Conservation (phyloP, 1,284 basidiomycete species). For the Trichosporon ovoides region DNA sequence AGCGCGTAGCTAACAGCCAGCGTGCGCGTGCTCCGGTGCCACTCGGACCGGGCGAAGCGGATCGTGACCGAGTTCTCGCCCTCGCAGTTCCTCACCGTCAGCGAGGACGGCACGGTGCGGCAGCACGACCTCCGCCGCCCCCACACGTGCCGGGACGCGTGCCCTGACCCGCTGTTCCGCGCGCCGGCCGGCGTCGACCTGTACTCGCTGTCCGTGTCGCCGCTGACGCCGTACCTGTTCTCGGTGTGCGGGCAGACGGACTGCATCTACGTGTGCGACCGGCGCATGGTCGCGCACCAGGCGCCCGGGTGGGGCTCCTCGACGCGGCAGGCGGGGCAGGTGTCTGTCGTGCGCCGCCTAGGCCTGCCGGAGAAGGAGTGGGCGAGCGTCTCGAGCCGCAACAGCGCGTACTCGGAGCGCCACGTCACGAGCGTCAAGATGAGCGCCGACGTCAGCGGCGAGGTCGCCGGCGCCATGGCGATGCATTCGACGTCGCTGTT, state of each 20-base stretch:
- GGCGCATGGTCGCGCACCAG: constrained; percentile 66
- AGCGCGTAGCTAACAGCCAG: constrained; percentile 15
- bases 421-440: constrained; percentile 77
- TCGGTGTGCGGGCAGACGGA: constrained; percentile 50
- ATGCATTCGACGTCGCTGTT: constrained; percentile 74
- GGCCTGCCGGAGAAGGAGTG: constrained; percentile 54
- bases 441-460: constrained; percentile 68
- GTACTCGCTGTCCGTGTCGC: constrained; percentile 51
- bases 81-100: constrained; percentile 75
- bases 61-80: constrained; percentile 78
- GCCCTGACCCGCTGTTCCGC: constrained; percentile 43
- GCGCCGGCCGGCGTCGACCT: constrained; percentile 45
- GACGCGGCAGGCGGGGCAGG: constrained; percentile 38
- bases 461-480: constrained; percentile 62
- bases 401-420: constrained; percentile 45
- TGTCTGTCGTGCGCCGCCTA: constrained; percentile 78
- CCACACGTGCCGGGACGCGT: constrained; percentile 40
- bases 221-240: constrained; percentile 51
- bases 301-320: constrained; percentile 68
- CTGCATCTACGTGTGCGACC: constrained; percentile 81
- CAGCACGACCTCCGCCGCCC: constrained; percentile 75
- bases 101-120: constrained; percentile 69
- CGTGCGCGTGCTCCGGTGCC: constrained; percentile 61
- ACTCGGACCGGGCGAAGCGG: constrained; percentile 61
- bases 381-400: constrained; percentile 23